Percentiles rank a stretch among this genome's conserved stretches.
Conservation (phyloP, 2,329 filamentous ascomycete genomes). For the Exophiala alcalophila region DNA sequence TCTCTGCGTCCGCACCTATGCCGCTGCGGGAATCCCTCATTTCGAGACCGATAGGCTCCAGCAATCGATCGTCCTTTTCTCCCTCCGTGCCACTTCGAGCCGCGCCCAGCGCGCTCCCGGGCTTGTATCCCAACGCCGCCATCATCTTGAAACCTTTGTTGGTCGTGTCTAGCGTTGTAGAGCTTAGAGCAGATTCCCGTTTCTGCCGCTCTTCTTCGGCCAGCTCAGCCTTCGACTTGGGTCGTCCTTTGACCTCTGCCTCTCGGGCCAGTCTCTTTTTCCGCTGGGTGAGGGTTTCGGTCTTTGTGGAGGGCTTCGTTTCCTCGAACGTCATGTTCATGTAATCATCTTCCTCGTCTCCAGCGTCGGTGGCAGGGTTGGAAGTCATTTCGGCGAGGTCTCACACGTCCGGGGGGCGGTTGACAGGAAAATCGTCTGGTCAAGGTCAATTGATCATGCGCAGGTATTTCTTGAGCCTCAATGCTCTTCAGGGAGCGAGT, state of each 20-base stretch:
- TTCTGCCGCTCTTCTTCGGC: constrained; percentile 69
- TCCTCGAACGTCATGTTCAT: constrained; percentile 92
- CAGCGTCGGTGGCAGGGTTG: constrained; percentile 1
- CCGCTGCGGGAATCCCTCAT: constrained; percentile 78
- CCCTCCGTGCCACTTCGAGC: constrained; percentile 40
- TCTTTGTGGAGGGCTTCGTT: constrained; percentile 44
- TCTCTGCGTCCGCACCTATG: constrained; percentile 78
- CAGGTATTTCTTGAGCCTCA: no score
- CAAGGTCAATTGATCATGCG: no score
- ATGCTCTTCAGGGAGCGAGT: no score
- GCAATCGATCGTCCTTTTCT: constrained; percentile 41
- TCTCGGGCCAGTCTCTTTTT: constrained; percentile 58
- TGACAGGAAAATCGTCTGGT: no score
- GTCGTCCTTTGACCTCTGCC: constrained; percentile 58
- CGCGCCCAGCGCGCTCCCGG: constrained; percentile 70
- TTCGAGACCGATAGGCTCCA: constrained; percentile 72
- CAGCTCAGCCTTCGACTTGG: constrained; percentile 77
- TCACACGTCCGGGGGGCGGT: no score
- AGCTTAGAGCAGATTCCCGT: constrained; percentile 72
- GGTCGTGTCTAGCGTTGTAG: constrained; percentile 61
- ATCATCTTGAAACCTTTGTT: constrained; percentile 96
- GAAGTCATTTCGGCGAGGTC: constrained; percentile 11
- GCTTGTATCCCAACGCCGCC: constrained; percentile 87
- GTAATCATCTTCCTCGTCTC: constrained; percentile 86
- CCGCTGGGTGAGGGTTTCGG: constrained; percentile 63